phyloP scores from a whole-genome alignment of 179 eudicot genomes.

The Gypsophila paniculata region DNA sequence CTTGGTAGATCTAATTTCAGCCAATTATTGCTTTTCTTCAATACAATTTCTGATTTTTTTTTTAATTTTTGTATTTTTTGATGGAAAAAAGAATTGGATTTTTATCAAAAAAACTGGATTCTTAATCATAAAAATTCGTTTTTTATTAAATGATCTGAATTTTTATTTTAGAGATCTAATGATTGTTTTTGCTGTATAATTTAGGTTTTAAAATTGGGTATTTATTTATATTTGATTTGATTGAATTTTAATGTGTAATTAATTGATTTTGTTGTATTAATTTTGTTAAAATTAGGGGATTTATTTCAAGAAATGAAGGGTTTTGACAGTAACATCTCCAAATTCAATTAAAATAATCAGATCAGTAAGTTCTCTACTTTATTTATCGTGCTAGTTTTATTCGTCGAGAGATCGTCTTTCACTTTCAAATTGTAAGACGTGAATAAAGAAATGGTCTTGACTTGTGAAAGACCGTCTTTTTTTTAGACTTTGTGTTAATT shows the following conservation, averaged over 20 bases:
- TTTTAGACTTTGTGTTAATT: not conserved
- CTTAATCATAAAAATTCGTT: not conserved
- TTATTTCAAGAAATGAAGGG: conserved; percentile 9
- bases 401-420: too few relatives aligned
- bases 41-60: conserved; percentile 3
- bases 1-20: conserved; percentile 32
- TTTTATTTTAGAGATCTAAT: conserved; percentile 25
- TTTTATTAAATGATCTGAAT: conserved; percentile 20
- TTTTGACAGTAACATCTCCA: conserved; percentile 13
- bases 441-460: too few relatives aligned
- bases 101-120: not conserved
- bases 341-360: conserved; percentile 19
- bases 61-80: not conserved
- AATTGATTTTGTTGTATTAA: not conserved
- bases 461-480: too few relatives aligned
- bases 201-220: conserved; percentile 13
- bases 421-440: too few relatives aligned
- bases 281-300: not conserved
- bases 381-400: not conserved
- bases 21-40: conserved; percentile 18
- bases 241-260: conserved; percentile 1
- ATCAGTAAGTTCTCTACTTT: conserved; percentile 24
- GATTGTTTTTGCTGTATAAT: conserved; percentile 13
- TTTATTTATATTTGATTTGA: not conserved
- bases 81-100: not conserved